These are phyloP conservation scores for Chaetomium strumarium DNA, from an alignment of 2,329 filamentous ascomycete genomes.

Conservation along the genomic window DNA sequence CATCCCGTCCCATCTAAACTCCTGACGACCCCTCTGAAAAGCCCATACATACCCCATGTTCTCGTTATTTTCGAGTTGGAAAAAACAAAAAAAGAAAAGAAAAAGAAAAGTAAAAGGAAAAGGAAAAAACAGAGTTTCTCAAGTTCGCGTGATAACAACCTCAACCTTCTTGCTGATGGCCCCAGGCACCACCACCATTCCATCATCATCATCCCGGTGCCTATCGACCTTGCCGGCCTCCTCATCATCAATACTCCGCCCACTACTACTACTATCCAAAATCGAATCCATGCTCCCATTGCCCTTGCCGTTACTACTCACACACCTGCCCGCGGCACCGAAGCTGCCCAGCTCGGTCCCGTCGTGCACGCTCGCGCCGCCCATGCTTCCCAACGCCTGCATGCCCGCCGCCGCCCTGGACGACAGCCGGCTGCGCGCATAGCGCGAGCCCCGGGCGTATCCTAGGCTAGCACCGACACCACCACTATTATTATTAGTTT, in stretches of 20 bases:
- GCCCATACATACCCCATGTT: too few relatives aligned
- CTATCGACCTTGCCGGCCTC: not conserved
- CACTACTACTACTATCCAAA: not conserved
- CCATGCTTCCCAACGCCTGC: conserved; percentile 6
- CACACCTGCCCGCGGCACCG: conserved; percentile 12
- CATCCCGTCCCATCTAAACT: not conserved
- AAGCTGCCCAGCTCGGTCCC: conserved; percentile 16
- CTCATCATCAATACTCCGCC: too few relatives aligned
- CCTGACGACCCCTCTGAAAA: not conserved
- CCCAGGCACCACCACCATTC: not conserved
- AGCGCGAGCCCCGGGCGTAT: not conserved
- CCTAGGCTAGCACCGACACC: too few relatives aligned
- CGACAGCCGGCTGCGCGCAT: not conserved
- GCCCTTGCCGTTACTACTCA: conserved; percentile 5
- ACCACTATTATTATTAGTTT: too few relatives aligned
- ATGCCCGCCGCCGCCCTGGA: conserved; percentile 1
- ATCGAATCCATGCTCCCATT: conserved; percentile 20
- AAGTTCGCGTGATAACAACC: conserved; percentile 17
- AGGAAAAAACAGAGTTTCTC: not conserved
- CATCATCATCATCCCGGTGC: not conserved
- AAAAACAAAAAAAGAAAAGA: too few relatives aligned
- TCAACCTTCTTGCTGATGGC: conserved; percentile 22
- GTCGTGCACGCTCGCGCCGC: conserved; percentile 12
- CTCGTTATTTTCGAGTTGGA: too few relatives aligned
- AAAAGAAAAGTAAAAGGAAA: too few relatives aligned